Conservation (phyloP, 768 basidiomycete genomes). For the Mycena vulgaris region DNA sequence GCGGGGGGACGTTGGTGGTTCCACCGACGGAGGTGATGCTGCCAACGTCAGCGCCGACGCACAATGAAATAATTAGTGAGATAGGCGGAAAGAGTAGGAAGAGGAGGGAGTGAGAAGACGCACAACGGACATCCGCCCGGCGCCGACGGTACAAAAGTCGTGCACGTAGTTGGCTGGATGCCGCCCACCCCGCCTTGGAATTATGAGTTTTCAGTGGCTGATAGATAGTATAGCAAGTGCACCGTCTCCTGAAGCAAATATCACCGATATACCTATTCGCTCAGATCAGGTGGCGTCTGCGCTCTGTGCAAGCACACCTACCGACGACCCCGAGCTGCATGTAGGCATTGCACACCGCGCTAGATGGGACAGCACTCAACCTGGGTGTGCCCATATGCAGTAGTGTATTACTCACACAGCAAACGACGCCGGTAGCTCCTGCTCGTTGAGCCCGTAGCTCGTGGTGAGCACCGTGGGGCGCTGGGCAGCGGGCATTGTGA, state of each 20-base stretch:
- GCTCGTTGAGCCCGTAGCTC: constrained; percentile 55
- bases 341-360: constrained; percentile 45
- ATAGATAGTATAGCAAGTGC: constrained; percentile 25
- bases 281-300: neutral
- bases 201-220: constrained; percentile 5
- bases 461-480: constrained; percentile 57
- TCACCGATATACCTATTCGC: constrained; percentile 42
- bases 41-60: no score
- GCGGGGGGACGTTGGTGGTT: constrained; percentile 57
- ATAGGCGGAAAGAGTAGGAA: no score
- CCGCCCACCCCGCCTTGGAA: constrained; percentile 26
- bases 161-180: constrained; percentile 49
- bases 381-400: neutral
- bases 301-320: neutral
- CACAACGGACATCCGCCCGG: constrained; percentile 54
- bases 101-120: no score
- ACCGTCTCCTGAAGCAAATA: constrained; percentile 49
- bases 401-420: constrained; percentile 43
- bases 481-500: constrained; percentile 58
- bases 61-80: no score
- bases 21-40: constrained; percentile 62
- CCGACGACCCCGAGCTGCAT: constrained; percentile 59
- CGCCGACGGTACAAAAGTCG: constrained; percentile 50
- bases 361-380: constrained; percentile 22
- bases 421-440: constrained; percentile 51